These are phyloP conservation scores for Malassezia nana DNA, from an alignment of 1,284 basidiomycete species.

Conservation along the genomic window DNA sequence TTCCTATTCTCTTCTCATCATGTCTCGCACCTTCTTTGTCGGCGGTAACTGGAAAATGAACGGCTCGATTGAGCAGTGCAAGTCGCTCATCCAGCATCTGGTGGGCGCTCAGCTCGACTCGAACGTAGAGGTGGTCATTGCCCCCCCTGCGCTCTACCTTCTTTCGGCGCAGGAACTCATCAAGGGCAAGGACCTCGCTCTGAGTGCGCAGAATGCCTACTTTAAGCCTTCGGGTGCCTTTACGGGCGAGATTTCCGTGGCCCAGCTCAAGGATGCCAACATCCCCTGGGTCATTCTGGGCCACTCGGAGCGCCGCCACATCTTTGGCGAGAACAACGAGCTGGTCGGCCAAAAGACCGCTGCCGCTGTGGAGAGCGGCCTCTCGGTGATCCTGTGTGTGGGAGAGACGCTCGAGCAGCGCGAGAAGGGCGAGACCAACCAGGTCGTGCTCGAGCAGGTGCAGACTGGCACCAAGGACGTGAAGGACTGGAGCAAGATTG, in stretches of 20 bases:
- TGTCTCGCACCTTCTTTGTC: constrained; percentile 41
- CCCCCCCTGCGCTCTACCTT: constrained; percentile 44
- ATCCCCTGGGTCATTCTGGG: constrained; percentile 91
- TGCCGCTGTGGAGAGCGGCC: constrained; percentile 61
- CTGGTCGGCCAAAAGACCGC: constrained; percentile 73
- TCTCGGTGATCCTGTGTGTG: constrained; percentile 88
- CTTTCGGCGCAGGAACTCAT: constrained; percentile 36
- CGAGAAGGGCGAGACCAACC: constrained; percentile 66
- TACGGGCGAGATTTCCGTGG: constrained; percentile 56
- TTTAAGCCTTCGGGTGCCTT: constrained; percentile 76
- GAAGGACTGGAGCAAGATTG: constrained; percentile 74
- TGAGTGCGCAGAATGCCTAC: constrained; percentile 89
- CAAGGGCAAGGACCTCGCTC: constrained; percentile 34
- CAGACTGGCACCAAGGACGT: constrained; percentile 61
- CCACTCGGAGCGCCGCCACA: constrained; percentile 89
- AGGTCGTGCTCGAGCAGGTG: constrained; percentile 74
- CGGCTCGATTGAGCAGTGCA: constrained; percentile 42
- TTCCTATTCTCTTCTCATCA: constrained; percentile 4
- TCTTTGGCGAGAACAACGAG: constrained; percentile 80
- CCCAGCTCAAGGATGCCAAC: constrained; percentile 70
- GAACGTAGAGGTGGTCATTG: constrained; percentile 43
- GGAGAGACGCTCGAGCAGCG: constrained; percentile 88
- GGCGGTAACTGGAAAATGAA: constrained; percentile 49
- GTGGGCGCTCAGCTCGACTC: constrained; percentile 36
- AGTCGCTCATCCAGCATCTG: constrained; percentile 37